These are phyloP conservation scores for Cystobasidiaceae sp. DNA, from an alignment of 1,284 basidiomycete species.

Conservation along the genomic window DNA sequence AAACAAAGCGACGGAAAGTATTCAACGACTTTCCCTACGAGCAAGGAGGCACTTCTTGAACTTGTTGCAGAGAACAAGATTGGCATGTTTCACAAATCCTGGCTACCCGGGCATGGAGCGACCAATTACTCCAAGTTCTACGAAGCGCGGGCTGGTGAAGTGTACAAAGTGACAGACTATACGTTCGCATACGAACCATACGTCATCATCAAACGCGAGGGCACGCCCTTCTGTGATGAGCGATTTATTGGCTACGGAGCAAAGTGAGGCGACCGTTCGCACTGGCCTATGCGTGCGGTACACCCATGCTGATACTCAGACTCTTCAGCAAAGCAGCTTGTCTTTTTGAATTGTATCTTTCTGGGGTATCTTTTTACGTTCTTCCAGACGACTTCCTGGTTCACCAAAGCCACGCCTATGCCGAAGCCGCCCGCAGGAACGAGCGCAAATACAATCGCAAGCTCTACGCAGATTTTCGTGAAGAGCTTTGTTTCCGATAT, in stretches of 20 bases:
- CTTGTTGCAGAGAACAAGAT: conserved; percentile 57
- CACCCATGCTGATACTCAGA: not conserved
- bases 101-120: conserved; percentile 70
- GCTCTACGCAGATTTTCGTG: conserved; percentile 58
- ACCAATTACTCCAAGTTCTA: conserved; percentile 70
- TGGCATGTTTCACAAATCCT: conserved; percentile 67
- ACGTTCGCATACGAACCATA: conserved; percentile 79
- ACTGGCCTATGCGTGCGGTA: not conserved
- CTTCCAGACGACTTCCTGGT: conserved; percentile 77
- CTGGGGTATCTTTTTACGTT: conserved; percentile 68
- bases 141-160: conserved; percentile 56
- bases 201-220: conserved; percentile 68
- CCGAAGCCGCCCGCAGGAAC: conserved; percentile 53
- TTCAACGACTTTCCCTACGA: conserved; percentile 57
- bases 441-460: conserved; percentile 65
- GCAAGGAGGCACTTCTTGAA: conserved; percentile 59
- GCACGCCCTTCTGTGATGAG: conserved; percentile 76
- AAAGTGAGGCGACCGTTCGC: conserved; percentile 42
- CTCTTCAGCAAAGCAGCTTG: conserved; percentile 54
- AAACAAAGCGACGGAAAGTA: conserved; percentile 60
- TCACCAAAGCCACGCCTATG: conserved; percentile 74
- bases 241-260: conserved; percentile 79
- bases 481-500: conserved; percentile 46
- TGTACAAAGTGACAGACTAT: conserved; percentile 67
- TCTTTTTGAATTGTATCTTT: conserved; percentile 60